Evolutionary conservation across 345 rosid genomes (phyloP), one percentile per base, ranked within the genome.

Genomic region (Limnanthes douglasii): DNA sequence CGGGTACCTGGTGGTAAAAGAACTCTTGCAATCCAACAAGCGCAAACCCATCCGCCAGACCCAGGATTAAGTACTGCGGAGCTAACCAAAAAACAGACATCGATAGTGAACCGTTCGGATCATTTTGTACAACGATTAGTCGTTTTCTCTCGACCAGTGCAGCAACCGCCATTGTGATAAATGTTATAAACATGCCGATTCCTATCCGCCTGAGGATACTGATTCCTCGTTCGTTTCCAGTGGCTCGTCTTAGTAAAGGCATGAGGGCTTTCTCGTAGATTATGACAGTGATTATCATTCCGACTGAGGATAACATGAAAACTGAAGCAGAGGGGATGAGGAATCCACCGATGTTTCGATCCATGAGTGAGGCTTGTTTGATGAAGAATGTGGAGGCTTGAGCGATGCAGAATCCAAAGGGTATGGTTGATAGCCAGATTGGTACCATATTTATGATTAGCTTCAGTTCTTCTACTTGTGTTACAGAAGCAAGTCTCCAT

Each of bases 361-460:
- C 48, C 69, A 74, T 59, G 12, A 41, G 30, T 3, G 60, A 53
- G 40, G 73, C 63, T 61, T 90, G 98, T 61, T 90, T 90, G 78
- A 90, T 69, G 64, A 90, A 90, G 61, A 90, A 85, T 31, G 95
- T 90, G 16, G 88, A 13, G 31, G 73, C 33, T 54, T 84, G 98
- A 13, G 94, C 72, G 5, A 75, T 68, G 27, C 84, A 57, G 5
- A 84, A 31, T 5, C 98, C 98, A 26, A 90, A 90, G 2, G 92
- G 84, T 36, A 90, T 50, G 3, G 72, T 54, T 3, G 73, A 58
- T 20, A 90, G 29, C 98, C 98, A 90, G 20, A 90, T 75, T 20
- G 98, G 98, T 30, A 77, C 56, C 70, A 90, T 66, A 68, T 84
- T 90, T 27, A 84, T 60, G 52, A 90, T 41, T 22, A 90, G 78